These are phyloP conservation scores for Flaveria robusta DNA, from an alignment of 129 eudicot genomes.

Conservation along the genomic window DNA sequence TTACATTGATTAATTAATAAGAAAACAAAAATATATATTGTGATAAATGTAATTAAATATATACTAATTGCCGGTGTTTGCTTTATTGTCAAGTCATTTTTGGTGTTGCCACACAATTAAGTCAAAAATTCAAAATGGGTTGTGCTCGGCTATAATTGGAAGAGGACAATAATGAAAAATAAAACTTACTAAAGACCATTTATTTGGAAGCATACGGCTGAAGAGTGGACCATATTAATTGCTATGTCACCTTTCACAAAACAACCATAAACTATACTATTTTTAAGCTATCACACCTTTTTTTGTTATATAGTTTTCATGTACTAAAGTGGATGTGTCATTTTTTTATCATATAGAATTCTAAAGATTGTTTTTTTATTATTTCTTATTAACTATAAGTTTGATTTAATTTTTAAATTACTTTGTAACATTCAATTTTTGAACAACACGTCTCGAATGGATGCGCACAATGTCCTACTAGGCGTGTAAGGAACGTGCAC, in stretches of 20 bases:
- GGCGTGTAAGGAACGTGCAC: too few relatives aligned
- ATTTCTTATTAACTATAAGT: not conserved
- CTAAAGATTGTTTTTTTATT: not conserved
- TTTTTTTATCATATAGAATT: not conserved
- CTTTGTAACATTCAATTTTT: too few relatives aligned
- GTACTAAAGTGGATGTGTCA: not conserved
- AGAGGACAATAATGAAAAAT: conserved; percentile 20
- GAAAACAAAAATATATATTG: not conserved
- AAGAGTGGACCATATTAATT: conserved; percentile 8
- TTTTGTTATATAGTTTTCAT: not conserved
- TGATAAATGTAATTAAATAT: not conserved
- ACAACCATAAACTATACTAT: conserved; percentile 5
- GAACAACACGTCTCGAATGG: too few relatives aligned
- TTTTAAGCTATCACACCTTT: not conserved
- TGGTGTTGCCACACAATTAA: conserved; percentile 15
- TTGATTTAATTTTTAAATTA: not conserved
- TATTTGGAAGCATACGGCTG: conserved; percentile 30
- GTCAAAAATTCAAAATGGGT: not conserved
- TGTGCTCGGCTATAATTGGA: conserved; percentile 22
- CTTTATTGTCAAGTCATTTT: conserved; percentile 17
- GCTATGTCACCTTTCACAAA: conserved; percentile 1
- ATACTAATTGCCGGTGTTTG: not conserved
- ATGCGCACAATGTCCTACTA: too few relatives aligned
- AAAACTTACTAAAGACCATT: conserved; percentile 10
- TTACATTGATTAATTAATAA: not conserved